Base-by-base conservation (phyloP, 441 rosid genomes). In the Bocquillonia castaneifolia region DNA sequence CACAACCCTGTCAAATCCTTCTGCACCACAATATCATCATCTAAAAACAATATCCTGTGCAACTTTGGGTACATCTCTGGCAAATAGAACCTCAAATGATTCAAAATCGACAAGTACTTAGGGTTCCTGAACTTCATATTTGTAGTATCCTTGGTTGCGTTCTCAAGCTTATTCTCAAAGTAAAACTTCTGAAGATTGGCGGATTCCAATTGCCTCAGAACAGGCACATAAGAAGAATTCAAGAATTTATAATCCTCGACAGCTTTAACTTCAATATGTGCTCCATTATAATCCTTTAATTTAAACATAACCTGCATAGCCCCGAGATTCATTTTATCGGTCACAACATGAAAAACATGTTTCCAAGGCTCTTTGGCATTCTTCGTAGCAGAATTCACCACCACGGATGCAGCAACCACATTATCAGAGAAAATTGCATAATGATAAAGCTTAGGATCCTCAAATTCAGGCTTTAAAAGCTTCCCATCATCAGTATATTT, bases 221-320 rank as follows among this genome's bases (percentile, higher is more conserved):
- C 99, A 0, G 98, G 97, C 10, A 89, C 98, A 71, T 93, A 91
- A 0, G 97, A 86, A 14, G 98, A 89, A 79, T 91, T 93, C 80
- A 93, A 76, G 72, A 93, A 91, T 72, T 85, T 82, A 57, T 88
- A 93, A 70, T 93, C 97, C 79, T 93, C 97, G 18, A 93, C 97
- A 0, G 97, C 98, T 77, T 91, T 93, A 63, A 93, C 98, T 78
- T 93, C 93, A 1, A 93, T 77, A 66, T 91, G 98, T 2, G 97
- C 96, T 51, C 96, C 98, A 15, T 87, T 94, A 68, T 90, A 94
- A 31, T 90, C 92, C 82, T 92, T 94, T 63, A 90, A 74, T 74
- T 84, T 90, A 64, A 94, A 94, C 98, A 92, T 88, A 64, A 94
- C 98, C 84, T 94, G 98, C 98, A 90, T 94, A 5, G 98, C 94